phyloP scores from a whole-genome alignment of 2,329 filamentous ascomycete genomes.

The Elsinoe australis region DNA sequence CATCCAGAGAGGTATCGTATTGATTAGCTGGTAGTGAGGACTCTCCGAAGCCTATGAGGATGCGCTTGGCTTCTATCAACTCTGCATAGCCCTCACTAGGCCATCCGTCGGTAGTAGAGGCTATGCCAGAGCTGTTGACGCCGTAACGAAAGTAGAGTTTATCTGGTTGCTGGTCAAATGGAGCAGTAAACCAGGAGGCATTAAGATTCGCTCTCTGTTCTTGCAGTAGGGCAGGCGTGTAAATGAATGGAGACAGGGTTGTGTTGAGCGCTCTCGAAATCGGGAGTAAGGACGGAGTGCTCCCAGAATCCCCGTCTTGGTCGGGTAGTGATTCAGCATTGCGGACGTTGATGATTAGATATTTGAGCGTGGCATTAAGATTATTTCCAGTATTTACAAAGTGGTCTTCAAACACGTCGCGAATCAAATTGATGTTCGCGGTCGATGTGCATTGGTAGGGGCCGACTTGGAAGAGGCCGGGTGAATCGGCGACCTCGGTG shows the following conservation, averaged over 20 bases:
- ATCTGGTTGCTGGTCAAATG: constrained; percentile 39
- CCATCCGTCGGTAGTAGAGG: constrained; percentile 53
- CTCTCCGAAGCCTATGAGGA: constrained; percentile 49
- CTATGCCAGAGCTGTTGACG: constrained; percentile 29
- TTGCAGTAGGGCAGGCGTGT: constrained; percentile 45
- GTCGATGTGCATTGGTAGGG: constrained; percentile 46
- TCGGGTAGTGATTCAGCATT: constrained; percentile 38
- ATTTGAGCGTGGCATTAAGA: constrained; percentile 47
- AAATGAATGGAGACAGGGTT: constrained; percentile 46
- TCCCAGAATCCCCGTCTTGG: no score
- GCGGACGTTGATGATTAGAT: constrained; percentile 54
- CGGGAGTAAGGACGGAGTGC: neutral
- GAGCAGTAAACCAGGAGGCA: constrained; percentile 44
- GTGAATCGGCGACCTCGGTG: constrained; percentile 3
- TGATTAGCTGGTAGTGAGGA: constrained; percentile 50
- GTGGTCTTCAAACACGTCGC: constrained; percentile 46
- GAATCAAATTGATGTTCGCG: constrained; percentile 45
- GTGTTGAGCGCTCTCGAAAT: constrained; percentile 33
- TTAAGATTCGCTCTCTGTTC: constrained; percentile 51
- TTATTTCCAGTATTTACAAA: constrained; percentile 47
- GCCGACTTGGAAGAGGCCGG: constrained; percentile 41
- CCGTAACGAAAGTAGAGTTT: constrained; percentile 46
- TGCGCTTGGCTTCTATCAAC: constrained; percentile 45
- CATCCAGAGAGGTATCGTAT: constrained; percentile 50
- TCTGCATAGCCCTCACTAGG: constrained; percentile 54